Evolutionary conservation across 2,329 filamentous ascomycete species (phyloP), one percentile per base, ranked within the genome.

Genomic region (Penicillium fuscoglaucum): DNA sequence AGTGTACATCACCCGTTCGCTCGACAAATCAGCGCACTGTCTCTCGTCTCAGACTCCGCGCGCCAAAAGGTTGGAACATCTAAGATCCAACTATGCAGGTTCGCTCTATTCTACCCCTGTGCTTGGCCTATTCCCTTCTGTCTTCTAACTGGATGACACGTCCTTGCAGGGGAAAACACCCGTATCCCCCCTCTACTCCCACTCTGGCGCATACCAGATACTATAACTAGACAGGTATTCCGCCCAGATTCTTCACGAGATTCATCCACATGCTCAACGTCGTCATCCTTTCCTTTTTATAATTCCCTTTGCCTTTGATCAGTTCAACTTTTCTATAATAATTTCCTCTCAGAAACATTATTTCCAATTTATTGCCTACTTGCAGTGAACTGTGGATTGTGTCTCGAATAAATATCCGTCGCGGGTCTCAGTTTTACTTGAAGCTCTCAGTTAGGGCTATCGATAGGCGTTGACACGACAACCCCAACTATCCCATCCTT

Each of bases 381-480:
- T 56, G 47, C 46, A 48, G 31, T 57, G 59, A 52, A 58, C 33
- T 52, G 57, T 63, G 59, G 61, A 44, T 48, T 50, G 53, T 67
- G 66, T 66, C 64, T 66, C 64, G 55, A 67, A 66, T 40, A 52
- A 52, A 56, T 65, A 60, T 66, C 61, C 64, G 35, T 29, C 21
- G 10, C 39, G 53, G 62, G 65, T 68, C 58, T 68, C 66, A 67
- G 43, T 57, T 31, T 49, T 31, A 2, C 50, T 21, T 33, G 35
- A 47, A 51, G 39, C 37, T 37, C 51, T 59, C 64, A 63, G 64
- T 68, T 67, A 68, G 66, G 66, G 66, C 65, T 68, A 68, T 67
- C 66, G 68, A 68, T 68, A 68, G 57, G 65, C 63, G 70, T 73
- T 72, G 70, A 73, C 71, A 70, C 69, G 71, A 73, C 71, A 73